Evolutionary conservation across 2,329 filamentous ascomycete species (phyloP).

Genomic region (Chrysoporthe cubensis): DNA sequence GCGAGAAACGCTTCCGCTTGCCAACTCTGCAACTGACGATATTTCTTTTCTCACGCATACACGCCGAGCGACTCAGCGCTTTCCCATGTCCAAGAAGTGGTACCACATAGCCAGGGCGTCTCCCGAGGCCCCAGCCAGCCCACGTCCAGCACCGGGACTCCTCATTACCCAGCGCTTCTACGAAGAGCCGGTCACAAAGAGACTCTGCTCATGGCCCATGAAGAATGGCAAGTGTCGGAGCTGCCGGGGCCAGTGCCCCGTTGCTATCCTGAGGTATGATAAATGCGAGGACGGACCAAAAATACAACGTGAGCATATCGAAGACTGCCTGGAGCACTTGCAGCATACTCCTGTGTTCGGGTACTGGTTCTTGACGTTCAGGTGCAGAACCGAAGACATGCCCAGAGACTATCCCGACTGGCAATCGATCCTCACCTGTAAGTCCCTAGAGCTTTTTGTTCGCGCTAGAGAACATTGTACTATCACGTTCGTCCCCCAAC

Average conservation of each 20-base stretch:
- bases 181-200: background rate
- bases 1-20: background rate
- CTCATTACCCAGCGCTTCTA: background rate
- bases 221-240: background rate
- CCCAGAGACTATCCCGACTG: background rate
- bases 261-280: background rate
- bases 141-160: background rate
- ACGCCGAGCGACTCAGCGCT: background rate
- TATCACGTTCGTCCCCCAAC: no score
- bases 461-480: no score
- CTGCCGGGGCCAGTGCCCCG: background rate
- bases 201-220: background rate
- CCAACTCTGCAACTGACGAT: no score
- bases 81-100: background rate
- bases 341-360: background rate
- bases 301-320: background rate
- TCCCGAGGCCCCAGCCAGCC: background rate
- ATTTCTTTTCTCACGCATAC: background rate
- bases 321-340: background rate
- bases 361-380: background rate
- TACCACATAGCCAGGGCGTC: background rate
- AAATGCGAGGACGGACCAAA: background rate
- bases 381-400: no score
- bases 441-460: background rate
- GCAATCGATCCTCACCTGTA: background rate